Evolutionary conservation across 2,329 filamentous ascomycete species (phyloP), one percentile per base, ranked within the genome.

Genomic region (Hypoxylon sp.): DNA sequence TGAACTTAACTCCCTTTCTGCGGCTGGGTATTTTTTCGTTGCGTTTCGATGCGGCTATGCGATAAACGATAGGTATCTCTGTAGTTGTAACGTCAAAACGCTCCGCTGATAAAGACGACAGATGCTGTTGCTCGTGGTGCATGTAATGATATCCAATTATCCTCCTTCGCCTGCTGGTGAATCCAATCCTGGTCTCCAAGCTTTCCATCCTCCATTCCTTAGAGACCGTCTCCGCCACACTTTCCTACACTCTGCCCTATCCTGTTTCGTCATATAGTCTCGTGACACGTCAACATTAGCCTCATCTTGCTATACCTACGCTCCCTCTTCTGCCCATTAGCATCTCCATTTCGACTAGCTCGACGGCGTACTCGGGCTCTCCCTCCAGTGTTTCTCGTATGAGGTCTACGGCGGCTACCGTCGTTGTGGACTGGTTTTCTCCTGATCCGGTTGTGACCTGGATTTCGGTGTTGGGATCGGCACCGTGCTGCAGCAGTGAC

Each of bases 351-450:
- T 77, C 72, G 17, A 76, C 65, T 3, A 78, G 55, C 46, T 78
- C 75, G 28, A 77, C 49, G 3, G 76, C 76, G 36, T 76, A 78
- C 50, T 78, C 76, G 30, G 76, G 76, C 53, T 77, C 76, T 11
- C 76, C 76, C 49, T 76, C 76, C 2, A 78, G 60, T 2, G 73
- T 78, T 23, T 77, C 75, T 2, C 74, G 72, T 23, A 78, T 75
- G 19, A 76, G 67, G 43, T 77, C 75, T 2, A 78, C 71, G 3
- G 76, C 76, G 0, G 69, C 70, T 30, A 74, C 49, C 1, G 71
- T 74, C 17, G 65, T 65, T 14, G 72, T 74, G 25, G 72, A 75
- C 13, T 69, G 67, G 55, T 72, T 71, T 17, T 77, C 75, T 7
- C 66, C 67, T 1, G 71, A 28, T 5, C 72, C 72, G 30, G 71